phyloP scores from a whole-genome alignment of 2,329 filamentous ascomycete genomes.

The Colletotrichum acutatum region DNA sequence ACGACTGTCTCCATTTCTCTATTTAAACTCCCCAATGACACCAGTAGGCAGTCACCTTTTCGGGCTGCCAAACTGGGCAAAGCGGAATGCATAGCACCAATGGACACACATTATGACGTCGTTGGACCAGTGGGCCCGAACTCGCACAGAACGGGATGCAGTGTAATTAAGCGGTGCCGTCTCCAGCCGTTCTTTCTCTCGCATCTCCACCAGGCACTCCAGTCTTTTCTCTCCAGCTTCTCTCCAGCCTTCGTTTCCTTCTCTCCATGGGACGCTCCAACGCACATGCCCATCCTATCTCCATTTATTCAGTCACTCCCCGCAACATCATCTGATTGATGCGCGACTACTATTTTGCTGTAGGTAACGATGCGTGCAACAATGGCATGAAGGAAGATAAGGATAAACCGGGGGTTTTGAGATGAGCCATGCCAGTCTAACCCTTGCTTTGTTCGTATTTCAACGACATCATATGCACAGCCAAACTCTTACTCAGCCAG shows the following conservation, averaged over 20 bases:
- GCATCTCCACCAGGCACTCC: neutral
- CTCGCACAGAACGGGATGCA: neutral
- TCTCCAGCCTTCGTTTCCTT: neutral
- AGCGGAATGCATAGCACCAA: constrained; percentile 17
- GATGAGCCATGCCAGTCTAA: neutral
- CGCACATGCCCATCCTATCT: constrained; percentile 2
- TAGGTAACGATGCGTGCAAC: neutral
- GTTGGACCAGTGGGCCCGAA: constrained; percentile 11
- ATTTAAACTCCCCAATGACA: neutral
- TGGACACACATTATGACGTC: constrained; percentile 15
- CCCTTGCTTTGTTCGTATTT: neutral
- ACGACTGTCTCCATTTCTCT: neutral
- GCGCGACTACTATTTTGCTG: neutral
- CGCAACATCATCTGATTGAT: constrained; percentile 2
- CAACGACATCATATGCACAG: neutral
- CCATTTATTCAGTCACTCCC: neutral
- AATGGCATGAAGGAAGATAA: neutral
- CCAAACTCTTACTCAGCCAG: neutral
- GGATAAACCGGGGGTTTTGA: neutral
- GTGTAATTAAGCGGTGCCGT: neutral
- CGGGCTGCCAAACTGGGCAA: constrained; percentile 18
- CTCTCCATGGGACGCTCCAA: neutral
- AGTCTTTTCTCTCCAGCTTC: neutral
- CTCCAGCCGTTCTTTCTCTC: neutral
- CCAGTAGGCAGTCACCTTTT: neutral